Conservation (phyloP, 179 eudicot genomes). For the Pouteria campechiana region DNA sequence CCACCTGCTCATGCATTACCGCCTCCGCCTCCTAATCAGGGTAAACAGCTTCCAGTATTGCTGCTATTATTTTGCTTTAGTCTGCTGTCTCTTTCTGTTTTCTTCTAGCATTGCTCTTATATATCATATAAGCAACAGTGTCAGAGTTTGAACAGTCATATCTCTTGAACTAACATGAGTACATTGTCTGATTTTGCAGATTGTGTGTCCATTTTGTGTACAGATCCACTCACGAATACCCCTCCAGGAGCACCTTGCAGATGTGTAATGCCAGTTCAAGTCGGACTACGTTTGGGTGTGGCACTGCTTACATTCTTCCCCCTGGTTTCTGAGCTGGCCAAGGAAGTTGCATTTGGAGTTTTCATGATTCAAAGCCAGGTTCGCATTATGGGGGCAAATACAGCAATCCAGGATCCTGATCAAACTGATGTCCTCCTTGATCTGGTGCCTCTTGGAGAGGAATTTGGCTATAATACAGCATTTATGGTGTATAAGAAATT, state of each 20-base stretch:
- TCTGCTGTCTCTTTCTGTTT: neutral
- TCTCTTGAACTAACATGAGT: neutral
- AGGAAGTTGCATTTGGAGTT: slow-evolving; percentile 61
- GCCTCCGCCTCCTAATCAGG: slow-evolving; percentile 94
- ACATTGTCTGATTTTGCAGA: slow-evolving; percentile 29
- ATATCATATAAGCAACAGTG: slow-evolving; percentile 1
- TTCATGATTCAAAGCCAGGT: slow-evolving; percentile 76
- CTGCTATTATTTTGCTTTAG: neutral
- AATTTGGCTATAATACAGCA: slow-evolving; percentile 60
- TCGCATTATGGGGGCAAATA: slow-evolving; percentile 97
- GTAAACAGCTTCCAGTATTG: slow-evolving; percentile 16
- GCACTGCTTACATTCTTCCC: slow-evolving; percentile 78
- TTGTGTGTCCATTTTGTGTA: slow-evolving; percentile 60
- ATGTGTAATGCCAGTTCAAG: slow-evolving; percentile 91
- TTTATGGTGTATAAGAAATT: slow-evolving; percentile 52
- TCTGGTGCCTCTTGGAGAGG: slow-evolving; percentile 72
- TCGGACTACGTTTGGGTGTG: slow-evolving; percentile 67
- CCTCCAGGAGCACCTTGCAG: slow-evolving; percentile 79
- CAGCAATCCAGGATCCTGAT: slow-evolving; percentile 53
- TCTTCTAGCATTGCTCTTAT: neutral
- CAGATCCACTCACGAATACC: slow-evolving; percentile 64
- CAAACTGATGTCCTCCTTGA: slow-evolving; percentile 67
- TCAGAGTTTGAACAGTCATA: too few relatives aligned
- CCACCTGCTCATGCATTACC: slow-evolving; percentile 56
- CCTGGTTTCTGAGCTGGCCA: slow-evolving; percentile 68